Base-by-base conservation (phyloP, 2,329 filamentous ascomycete genomes). In the Paecilomyces niveus region DNA sequence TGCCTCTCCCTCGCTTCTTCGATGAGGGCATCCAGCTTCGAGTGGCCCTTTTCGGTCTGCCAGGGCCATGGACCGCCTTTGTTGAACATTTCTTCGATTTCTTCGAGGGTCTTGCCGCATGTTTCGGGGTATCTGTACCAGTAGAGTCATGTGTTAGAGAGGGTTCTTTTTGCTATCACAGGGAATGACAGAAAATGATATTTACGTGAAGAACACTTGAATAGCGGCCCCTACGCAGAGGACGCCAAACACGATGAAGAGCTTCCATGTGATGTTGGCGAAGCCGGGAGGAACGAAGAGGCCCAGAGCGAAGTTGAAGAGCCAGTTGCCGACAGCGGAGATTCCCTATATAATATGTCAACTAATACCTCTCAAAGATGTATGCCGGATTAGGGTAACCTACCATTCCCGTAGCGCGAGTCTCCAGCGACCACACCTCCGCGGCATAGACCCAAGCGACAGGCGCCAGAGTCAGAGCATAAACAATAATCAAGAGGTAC, bases 401-500 rank as follows among this genome's bases (percentile, higher is more conserved):
- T 56, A 64, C 80, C 76, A 86, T 85, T 21, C 83, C 84, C 2
- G 78, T 82, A 2, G 83, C 84, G 33, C 85, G 80, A 0, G 83
- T 84, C 59, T 83, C 82, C 2, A 86, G 76, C 0, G 83, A 84
- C 81, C 82, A 87, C 2, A 86, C 81, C 70, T 89, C 86, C 15
- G 84, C 82, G 0, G 83, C 82, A 64, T 89, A 88, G 52, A 87
- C 80, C 85, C 85, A 88, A 57, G 81, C 83, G 2, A 86, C 82
- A 0, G 85, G 84, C 0, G 84, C 85, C 18, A 85, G 78, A 0
- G 84, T 87, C n/a, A 86, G 74, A 1, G 83, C 81, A 67, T 88
- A 88, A 62, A 85, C 76, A 63, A 86, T 79, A 65, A 87, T 83
- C 59, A 88, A 79, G 15, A 88, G 77, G 68, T 87, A 88, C 54